These are phyloP conservation scores for Lactarius akahatsu DNA, from an alignment of 768 basidiomycete species.

Conservation along the genomic window DNA sequence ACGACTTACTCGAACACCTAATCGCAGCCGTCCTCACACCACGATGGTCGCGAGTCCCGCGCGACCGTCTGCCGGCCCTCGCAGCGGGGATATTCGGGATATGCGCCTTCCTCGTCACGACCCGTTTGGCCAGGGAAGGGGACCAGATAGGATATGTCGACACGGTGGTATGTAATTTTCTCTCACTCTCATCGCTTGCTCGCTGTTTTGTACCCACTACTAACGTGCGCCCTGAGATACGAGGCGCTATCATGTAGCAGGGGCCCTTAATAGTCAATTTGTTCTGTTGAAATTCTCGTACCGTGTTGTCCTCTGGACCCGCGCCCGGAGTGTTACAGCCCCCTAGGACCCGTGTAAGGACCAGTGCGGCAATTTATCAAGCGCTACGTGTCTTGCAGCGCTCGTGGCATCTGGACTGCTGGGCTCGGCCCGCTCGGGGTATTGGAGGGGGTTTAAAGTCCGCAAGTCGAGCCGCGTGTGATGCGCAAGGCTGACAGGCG, in stretches of 20 bases:
- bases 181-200: background rate
- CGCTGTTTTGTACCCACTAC: background rate
- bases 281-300: background rate
- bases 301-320: background rate
- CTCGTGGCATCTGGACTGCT: background rate
- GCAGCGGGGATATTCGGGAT: background rate
- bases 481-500: background rate
- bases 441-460: background rate
- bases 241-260: too few species aligned
- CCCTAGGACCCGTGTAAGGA: background rate
- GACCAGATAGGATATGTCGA: background rate
- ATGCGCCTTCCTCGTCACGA: background rate
- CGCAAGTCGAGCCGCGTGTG: background rate
- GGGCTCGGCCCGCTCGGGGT: too few species aligned
- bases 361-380: background rate
- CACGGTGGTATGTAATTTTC: background rate
- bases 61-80: background rate
- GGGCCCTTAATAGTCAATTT: background rate
- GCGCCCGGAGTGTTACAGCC: too few species aligned
- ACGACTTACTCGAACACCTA: background rate
- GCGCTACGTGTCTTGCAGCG: background rate
- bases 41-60: constrained; percentile 6
- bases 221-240: background rate
- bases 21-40: background rate
- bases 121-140: background rate